Evolutionary conservation across 1,284 basidiomycete genomes (phyloP), one percentile per base, ranked within the genome.

Genomic region (Veloporphyrellus conicus): DNA sequence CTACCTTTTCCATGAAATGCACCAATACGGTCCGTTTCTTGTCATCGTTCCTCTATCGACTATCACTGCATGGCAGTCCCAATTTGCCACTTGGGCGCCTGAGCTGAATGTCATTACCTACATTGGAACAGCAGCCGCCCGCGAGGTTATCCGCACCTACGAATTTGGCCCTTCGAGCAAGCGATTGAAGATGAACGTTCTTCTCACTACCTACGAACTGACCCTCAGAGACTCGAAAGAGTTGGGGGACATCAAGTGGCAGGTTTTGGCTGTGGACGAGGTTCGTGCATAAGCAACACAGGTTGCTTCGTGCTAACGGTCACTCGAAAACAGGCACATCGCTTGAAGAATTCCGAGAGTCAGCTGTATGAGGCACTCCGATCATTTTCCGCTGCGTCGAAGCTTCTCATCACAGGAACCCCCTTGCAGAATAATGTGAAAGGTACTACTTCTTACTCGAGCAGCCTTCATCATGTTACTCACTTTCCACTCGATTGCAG

Each of bases 391-490:
- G 87, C 91, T 36, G 88, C 87, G 2, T 93, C 89, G 45, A 95
- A 96, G 71, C 77, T 99, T 47, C 81, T 99, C 57, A 99, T 99
- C 69, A 99, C 96, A 0, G 96, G 96, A 28, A 99, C 96, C 3
- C 96, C 96, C 16, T 74, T 99, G 47, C 96, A 99, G 69, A 99
- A 99, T 75, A 99, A 97, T 65, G 94, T 99, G 62, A 96, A 94
- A 74, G 92, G 92, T 91, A 58, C 47, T 76, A 64, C 45, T 41
- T 49, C n/a, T 50, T 38, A 36, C 14, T 38, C 16, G 19, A 41
- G n/a, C 48, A 25, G 11, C 15, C 23, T 29, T 46, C 20, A 23
- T 25, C 39, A 31, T 34, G 23, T 50, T 38, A 32, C 50, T 49
- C 29, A 53, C 42, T n/a, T 44, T 39, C 39, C n/a, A 27, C 35